A percentile compares a stretch with the other conserved stretches of the same genome.
phyloP scores from a whole-genome alignment of 345 rosid species.

The Gynandropsis gynandra region DNA sequence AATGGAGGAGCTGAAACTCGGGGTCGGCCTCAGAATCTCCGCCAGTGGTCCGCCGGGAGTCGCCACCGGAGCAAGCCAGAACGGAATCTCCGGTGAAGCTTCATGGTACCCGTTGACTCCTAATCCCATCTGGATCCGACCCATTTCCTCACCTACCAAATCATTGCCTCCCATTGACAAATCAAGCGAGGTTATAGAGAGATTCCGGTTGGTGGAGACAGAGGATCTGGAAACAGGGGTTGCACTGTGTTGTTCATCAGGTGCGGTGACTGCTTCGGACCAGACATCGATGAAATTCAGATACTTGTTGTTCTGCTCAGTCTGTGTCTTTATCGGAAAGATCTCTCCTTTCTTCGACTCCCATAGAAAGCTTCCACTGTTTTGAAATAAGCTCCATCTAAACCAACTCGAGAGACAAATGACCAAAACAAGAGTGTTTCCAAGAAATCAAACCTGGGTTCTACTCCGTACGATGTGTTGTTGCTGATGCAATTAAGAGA shows the following conservation, averaged over 20 bases:
- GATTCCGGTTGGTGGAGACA: conserved; percentile 34
- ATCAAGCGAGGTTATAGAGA: conserved; percentile 37
- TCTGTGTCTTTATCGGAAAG: conserved; percentile 12
- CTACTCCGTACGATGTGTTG: background rate
- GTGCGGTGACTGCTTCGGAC: conserved; percentile 35
- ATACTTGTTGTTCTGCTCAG: conserved; percentile 29
- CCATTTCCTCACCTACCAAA: conserved; percentile 32
- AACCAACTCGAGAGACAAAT: background rate
- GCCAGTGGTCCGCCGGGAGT: conserved; percentile 76
- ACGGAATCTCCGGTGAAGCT: conserved; percentile 23
- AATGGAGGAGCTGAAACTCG: conserved; percentile 8
- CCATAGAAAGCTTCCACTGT: conserved; percentile 16
- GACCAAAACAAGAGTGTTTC: background rate
- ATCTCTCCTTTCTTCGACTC: background rate
- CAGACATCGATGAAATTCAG: conserved; percentile 50
- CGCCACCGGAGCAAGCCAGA: conserved; percentile 35
- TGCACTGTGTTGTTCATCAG: conserved; percentile 27
- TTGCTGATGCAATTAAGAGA: conserved; percentile 2
- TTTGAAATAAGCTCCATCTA: conserved; percentile 3
- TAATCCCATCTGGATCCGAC: conserved; percentile 34
- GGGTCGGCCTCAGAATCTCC: conserved; percentile 47
- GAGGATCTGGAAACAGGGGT: conserved; percentile 24
- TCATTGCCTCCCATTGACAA: conserved; percentile 45
- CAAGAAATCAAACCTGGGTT: conserved; percentile 18
- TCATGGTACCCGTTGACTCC: conserved; percentile 25